Base-by-base conservation (phyloP, 805 yeast species). In the Monosporozyma servazzii region DNA sequence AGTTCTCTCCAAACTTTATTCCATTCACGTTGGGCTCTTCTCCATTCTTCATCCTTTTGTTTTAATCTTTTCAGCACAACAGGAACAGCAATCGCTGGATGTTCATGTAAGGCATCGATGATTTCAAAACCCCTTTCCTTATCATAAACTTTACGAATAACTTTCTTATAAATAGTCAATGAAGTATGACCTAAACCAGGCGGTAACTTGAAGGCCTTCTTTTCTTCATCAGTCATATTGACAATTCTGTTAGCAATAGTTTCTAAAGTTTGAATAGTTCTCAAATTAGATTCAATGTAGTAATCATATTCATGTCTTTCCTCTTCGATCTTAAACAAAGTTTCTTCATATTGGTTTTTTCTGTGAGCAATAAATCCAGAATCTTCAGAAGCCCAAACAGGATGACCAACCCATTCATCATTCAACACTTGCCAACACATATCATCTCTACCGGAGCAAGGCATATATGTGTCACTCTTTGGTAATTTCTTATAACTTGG, bases 341-440 rank as follows among this genome's bases (percentile, higher is more conserved):
- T 87, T 67, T 93, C 99, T 69, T 93, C 99, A 66, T 91, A 93
- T 71, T 93, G 99, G 66, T 93, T 93, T 70, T 93, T 93, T 57
- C 98, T 81, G 68, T 93, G 99, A n/a, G 99, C 96, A 65, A 93
- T 90, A 62, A 91, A 93, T 0, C 99, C 99, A 11, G 96, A 87
- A 68, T 93, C 99, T 68, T 93, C 99, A 0, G 98, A 91, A 3
- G 98, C 99, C 99, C 99, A 93, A n/a, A 96, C 95, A 21, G 99
- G 99, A 69, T 93, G 98, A 6, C 97, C 96, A 36, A 93, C 98
- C 97, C 98, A 93, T 69, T 91, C 98, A 67, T 93, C 99, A 68
- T 93, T 93, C 60, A 93, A 76, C 15, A 93, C 96, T 64, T 91
- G 97, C 97, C 97, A 91, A 67, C 99, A 93, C 90, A 93, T 86